These are phyloP conservation scores for Solanum lycopersicoides DNA, from an alignment of 257 asterid genomes.

Conservation along the genomic window DNA sequence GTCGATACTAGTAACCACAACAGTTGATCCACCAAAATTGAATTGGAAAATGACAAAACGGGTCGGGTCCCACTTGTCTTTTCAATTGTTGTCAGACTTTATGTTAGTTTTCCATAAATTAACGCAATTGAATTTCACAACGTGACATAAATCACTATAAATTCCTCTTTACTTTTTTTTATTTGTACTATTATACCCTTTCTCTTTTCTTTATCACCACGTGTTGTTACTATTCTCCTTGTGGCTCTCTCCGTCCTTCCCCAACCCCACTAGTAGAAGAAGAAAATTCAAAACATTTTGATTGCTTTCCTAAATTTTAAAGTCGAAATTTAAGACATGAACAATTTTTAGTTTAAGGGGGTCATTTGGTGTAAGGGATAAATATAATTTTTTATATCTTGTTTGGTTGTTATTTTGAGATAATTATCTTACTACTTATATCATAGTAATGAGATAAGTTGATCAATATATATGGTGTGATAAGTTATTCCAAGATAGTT, in stretches of 20 bases:
- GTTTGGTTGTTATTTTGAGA: no score
- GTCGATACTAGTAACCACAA: background rate
- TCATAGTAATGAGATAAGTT: no score
- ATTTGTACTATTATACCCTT: background rate
- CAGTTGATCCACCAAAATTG: background rate
- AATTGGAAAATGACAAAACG: background rate
- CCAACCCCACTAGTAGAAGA: background rate
- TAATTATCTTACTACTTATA: no score
- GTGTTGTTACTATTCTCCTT: background rate
- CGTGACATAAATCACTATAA: background rate
- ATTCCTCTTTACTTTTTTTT: background rate
- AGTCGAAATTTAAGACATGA: background rate
- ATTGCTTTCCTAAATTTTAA: background rate
- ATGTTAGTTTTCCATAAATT: background rate
- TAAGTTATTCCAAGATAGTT: no score
- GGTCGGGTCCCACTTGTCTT: background rate
- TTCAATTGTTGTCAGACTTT: background rate
- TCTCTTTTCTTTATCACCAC: background rate
- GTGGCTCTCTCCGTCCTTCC: background rate
- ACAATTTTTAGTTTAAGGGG: no score
- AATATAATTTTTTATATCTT: no score
- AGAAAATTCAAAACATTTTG: background rate
- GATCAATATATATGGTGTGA: no score
- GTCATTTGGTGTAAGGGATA: no score
- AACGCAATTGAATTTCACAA: background rate